A percentile compares a stretch with the other conserved stretches of the same genome.
Evolutionary conservation across 345 rosid genomes (phyloP).

Genomic region (Hibiscus mutabilis): DNA sequence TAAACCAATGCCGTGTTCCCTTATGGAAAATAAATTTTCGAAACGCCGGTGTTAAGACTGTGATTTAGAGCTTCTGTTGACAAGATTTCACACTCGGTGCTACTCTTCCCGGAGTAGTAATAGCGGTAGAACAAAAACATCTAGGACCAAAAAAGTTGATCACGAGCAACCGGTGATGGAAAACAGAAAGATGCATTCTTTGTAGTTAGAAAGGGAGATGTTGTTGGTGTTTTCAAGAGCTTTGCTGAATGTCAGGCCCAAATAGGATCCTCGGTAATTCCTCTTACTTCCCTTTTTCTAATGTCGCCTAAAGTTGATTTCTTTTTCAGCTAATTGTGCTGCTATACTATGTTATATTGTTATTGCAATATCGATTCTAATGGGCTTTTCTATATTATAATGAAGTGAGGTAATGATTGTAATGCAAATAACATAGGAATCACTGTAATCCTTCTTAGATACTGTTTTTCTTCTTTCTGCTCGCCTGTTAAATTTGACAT

Average conservation of each 20-base stretch:
- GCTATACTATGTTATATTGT: neutral
- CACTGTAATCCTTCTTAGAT: neutral
- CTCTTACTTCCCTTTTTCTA: neutral
- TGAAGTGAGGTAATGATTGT: neutral
- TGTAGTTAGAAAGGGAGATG: slow-evolving; percentile 81
- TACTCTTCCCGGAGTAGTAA: slow-evolving; percentile 39
- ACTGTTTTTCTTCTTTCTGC: neutral
- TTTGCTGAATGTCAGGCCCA: slow-evolving; percentile 74
- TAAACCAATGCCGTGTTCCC: slow-evolving; percentile 1
- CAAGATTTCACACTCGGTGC: slow-evolving; percentile 34
- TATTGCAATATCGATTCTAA: neutral
- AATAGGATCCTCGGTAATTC: slow-evolving; percentile 70
- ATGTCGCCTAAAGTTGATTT: neutral
- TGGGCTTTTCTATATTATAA: neutral
- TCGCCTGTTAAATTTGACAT: neutral
- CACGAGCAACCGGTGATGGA: slow-evolving; percentile 24
- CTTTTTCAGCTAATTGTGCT: neutral
- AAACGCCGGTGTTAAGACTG: slow-evolving; percentile 17
- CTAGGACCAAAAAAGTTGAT: slow-evolving; percentile 21
- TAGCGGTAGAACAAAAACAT: slow-evolving; percentile 14
- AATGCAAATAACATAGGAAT: neutral
- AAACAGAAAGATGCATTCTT: slow-evolving; percentile 57
- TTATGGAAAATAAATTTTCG: neutral
- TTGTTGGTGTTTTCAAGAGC: slow-evolving; percentile 65
- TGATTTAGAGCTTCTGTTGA: slow-evolving; percentile 22